These are phyloP conservation scores for Niveomyces coronatus DNA, from an alignment of 2,329 filamentous ascomycete species.

Conservation along the genomic window DNA sequence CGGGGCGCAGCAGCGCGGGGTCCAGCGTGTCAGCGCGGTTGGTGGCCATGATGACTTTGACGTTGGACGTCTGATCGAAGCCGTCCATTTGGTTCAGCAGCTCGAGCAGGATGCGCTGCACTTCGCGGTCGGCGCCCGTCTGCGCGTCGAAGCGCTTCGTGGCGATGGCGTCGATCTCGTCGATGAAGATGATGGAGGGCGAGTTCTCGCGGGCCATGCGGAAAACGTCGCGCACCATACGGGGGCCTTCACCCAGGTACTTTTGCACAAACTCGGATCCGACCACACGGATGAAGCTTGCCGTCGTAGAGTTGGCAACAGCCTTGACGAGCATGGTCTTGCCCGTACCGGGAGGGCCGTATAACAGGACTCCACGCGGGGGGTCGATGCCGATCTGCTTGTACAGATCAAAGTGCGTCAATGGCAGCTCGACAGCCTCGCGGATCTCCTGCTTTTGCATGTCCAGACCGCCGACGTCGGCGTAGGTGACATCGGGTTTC, in stretches of 20 bases:
- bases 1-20: conserved; percentile 85
- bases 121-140: conserved; percentile 93
- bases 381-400: conserved; percentile 99
- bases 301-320: conserved; percentile 94
- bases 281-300: conserved; percentile 95
- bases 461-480: conserved; percentile 92
- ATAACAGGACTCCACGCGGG: conserved; percentile 88
- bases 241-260: conserved; percentile 92
- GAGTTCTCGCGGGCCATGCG: conserved; percentile 98
- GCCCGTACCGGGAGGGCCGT: conserved; percentile 89
- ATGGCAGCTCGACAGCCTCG: conserved; percentile 90
- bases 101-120: conserved; percentile 95
- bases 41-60: conserved; percentile 99
- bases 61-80: conserved; percentile 97
- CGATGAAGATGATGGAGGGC: conserved; percentile 98
- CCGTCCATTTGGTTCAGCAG: conserved; percentile 99
- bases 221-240: conserved; percentile 99
- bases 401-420: conserved; percentile 97
- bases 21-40: conserved; percentile 97
- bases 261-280: conserved; percentile 99
- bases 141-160: conserved; percentile 99
- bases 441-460: conserved; percentile 99
- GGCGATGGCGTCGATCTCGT: conserved; percentile 97
- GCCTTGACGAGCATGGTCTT: conserved; percentile 99
- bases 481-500: conserved; percentile 97